Base-by-base conservation (phyloP, 257 asterid genomes). In the Forsythia suspensa region DNA sequence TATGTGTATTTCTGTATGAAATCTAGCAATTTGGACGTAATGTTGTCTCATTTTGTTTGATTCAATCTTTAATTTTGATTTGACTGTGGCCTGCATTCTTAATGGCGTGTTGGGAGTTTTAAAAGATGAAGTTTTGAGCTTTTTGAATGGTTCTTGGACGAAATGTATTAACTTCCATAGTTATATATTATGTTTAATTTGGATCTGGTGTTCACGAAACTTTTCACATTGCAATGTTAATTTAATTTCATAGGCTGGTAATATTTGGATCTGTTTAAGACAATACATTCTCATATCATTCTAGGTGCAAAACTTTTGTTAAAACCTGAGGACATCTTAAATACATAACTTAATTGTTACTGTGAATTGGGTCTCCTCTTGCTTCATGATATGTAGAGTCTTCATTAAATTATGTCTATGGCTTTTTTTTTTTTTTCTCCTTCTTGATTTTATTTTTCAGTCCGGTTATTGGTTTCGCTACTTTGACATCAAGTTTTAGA, bases 21-120 rank as follows among this genome's bases (percentile, higher is more conserved):
- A 29, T 74, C 43, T 78, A 21, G 81, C 84, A 82, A 78, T 82
- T 84, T 65, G 44, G 74, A 16, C 80, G 76, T 71, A 4, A 15
- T 34, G 78, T 84, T 77, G 73, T 69, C 70, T 70, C 63, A 20
- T 37, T 80, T 81, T 65, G 34, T 76, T 63, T 61, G 36, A 4
- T 81, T 70, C 59, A 65, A 48, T 59, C 20, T 73, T 48, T 72
- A 13, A 8, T 15, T 74, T 69, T 78, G 76, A 15, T 78, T n/a
- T 81, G 73, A 69, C 65, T 76, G 48, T 80, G 76, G 24, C 77
- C 74, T 39, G 77, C 72, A 4, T 52, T 48, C 34, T 71, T 38
- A 61, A 20, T 34, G 52, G 81, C 21, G 4, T 40, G 40, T 46
- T 77, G 40, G 46, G 48, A 63, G 43, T 29, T 29, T 29, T 0